Conservation (phyloP, 805 yeast genomes). For the Pichia eremophila region DNA sequence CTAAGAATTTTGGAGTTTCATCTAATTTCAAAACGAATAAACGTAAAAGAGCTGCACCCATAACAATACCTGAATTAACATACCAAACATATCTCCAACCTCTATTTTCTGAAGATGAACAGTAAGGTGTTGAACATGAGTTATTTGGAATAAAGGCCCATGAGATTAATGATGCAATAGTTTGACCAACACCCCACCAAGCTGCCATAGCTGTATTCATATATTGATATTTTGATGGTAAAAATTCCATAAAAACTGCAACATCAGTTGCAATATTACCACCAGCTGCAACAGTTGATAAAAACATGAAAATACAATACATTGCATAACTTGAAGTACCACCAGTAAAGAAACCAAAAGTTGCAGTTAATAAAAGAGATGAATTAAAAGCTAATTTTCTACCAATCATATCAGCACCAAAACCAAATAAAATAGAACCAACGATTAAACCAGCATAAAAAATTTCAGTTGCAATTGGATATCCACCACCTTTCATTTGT, state of each 20-base stretch:
- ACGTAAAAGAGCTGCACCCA: conserved; percentile 38
- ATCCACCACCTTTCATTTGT: conserved; percentile 36
- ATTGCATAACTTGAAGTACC: conserved; percentile 41
- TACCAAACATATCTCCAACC: conserved; percentile 58
- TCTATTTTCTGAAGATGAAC: conserved; percentile 38
- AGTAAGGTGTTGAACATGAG: conserved; percentile 37
- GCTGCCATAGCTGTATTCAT: conserved; percentile 43
- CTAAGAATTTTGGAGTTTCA: conserved; percentile 49
- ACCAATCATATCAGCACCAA: conserved; percentile 46
- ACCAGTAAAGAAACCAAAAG: conserved; percentile 45
- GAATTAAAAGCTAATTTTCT: conserved; percentile 42
- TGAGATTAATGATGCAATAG: conserved; percentile 40
- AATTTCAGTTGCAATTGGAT: conserved; percentile 36
- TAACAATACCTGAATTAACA: conserved; percentile 43
- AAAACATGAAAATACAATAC: conserved; percentile 39
- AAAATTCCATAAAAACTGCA: conserved; percentile 42
- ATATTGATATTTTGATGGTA: conserved; percentile 44
- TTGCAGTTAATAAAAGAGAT: conserved; percentile 38
- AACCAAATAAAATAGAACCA: conserved; percentile 52
- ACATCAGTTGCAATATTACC: conserved; percentile 51
- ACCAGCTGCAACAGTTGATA: conserved; percentile 40
- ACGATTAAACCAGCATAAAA: conserved; percentile 41
- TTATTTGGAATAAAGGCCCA: conserved; percentile 48
- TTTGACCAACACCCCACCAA: conserved; percentile 60
- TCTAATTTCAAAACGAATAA: conserved; percentile 35